A percentile compares a stretch with the other conserved stretches of the same genome.
phyloP scores from a whole-genome alignment of 768 basidiomycete genomes.

The Phaffia australis region DNA sequence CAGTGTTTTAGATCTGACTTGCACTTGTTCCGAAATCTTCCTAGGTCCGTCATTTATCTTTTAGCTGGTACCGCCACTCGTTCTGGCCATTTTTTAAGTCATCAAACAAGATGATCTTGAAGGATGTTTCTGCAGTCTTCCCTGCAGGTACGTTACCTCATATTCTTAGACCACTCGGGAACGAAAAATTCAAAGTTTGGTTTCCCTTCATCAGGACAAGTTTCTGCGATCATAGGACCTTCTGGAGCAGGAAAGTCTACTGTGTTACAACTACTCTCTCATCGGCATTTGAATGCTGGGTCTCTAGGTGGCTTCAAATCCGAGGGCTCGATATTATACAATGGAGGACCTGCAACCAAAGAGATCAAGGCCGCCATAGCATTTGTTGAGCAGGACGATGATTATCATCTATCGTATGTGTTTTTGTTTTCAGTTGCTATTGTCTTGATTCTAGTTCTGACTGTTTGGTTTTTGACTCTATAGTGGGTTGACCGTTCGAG shows the following conservation, averaged over 20 bases:
- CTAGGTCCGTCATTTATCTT: slow-evolving; percentile 9
- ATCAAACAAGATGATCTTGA: slow-evolving; percentile 35
- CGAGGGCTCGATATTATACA: slow-evolving; percentile 35
- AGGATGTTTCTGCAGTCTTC: slow-evolving; percentile 36
- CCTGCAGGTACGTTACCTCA: slow-evolving; percentile 29
- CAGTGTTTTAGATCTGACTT: slow-evolving; percentile 1
- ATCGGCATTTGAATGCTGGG: slow-evolving; percentile 34
- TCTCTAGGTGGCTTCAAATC: slow-evolving; percentile 35
- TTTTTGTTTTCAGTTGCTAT: background rate
- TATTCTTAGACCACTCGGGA: background rate
- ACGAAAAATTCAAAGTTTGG: background rate
- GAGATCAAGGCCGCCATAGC: slow-evolving; percentile 30
- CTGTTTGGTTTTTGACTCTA: background rate
- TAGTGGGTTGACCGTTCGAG: slow-evolving; percentile 29
- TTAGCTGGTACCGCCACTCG: slow-evolving; percentile 10
- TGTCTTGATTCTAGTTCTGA: background rate
- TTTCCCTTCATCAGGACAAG: slow-evolving; percentile 31
- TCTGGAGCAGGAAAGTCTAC: slow-evolving; percentile 38
- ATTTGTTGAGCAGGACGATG: slow-evolving; percentile 42
- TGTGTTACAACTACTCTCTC: slow-evolving; percentile 39
- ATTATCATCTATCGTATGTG: slow-evolving; percentile 40
- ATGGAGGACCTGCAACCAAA: slow-evolving; percentile 30
- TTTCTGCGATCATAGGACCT: slow-evolving; percentile 38
- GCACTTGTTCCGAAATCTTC: slow-evolving; percentile 2
- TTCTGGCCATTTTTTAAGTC: slow-evolving; percentile 12